Conservation (phyloP, 108 stramenopile genomes). For the Cyclotella sp. region DNA sequence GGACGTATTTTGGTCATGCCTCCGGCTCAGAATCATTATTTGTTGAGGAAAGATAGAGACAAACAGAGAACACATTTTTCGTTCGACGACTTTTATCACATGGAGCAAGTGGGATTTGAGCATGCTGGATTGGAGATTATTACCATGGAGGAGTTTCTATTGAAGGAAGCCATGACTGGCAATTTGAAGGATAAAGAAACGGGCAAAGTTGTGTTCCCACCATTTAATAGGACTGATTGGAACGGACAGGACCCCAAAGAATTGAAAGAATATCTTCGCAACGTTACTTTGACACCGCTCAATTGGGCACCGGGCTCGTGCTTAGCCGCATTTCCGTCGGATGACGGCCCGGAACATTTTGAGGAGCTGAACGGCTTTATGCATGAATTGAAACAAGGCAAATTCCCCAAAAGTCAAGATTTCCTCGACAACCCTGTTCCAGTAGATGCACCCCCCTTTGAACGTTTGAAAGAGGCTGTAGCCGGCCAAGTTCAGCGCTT, state of each 20-base stretch:
- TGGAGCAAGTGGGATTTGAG: conserved; percentile 60
- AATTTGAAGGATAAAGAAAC: conserved; percentile 55
- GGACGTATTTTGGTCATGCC: conserved; percentile 92
- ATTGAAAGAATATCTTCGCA: conserved; percentile 61
- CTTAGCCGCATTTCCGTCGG: conserved; percentile 81
- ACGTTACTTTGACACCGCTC: conserved; percentile 54
- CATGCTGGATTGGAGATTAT: conserved; percentile 81
- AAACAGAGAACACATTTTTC: conserved; percentile 74
- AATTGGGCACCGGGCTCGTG: conserved; percentile 76
- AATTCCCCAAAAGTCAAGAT: conserved; percentile 27
- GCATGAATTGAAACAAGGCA: conserved; percentile 28
- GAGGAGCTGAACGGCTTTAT: conserved; percentile 58
- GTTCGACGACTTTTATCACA: conserved; percentile 70
- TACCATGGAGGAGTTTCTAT: conserved; percentile 72
- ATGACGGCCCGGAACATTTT: conserved; percentile 60
- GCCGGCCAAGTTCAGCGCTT: conserved; percentile 58
- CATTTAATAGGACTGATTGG: conserved; percentile 76
- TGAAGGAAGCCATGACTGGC: conserved; percentile 61
- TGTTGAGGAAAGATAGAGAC: conserved; percentile 54
- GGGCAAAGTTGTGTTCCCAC: conserved; percentile 67
- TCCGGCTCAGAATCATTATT: conserved; percentile 79
- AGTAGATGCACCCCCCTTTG: conserved; percentile 59
- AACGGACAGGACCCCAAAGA: conserved; percentile 56
- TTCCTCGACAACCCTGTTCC: conserved; percentile 59
- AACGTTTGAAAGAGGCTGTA: conserved; percentile 70